Conservation (phyloP, 2,329 filamentous ascomycete genomes). For the Phoma sp. region DNA sequence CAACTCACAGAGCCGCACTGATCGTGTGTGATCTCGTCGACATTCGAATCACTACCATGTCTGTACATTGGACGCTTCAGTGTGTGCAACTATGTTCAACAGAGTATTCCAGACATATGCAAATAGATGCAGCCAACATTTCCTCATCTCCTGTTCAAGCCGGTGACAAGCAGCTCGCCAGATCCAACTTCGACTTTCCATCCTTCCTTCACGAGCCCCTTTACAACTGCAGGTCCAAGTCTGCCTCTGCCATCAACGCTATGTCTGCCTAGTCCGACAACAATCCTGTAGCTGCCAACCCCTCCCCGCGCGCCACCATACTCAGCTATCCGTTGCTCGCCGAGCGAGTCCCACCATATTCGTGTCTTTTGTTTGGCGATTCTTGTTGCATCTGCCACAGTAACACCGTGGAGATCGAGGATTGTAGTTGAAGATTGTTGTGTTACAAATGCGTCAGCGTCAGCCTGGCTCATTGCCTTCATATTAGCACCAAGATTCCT, state of each 20-base stretch:
- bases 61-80: not conserved
- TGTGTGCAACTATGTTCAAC: not conserved
- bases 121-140: not conserved
- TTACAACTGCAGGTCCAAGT: constrained; percentile 80
- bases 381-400: constrained; percentile 78
- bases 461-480: constrained; percentile 65
- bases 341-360: constrained; percentile 77
- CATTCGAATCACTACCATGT: too few relatives aligned
- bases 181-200: constrained; percentile 80
- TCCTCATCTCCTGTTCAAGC: constrained; percentile 50
- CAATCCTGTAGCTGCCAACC: constrained; percentile 68
- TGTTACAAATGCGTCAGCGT: constrained; percentile 74
- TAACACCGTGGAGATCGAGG: constrained; percentile 84
- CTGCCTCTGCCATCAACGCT: constrained; percentile 76
- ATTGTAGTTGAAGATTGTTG: constrained; percentile 70
- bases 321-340: constrained; percentile 64
- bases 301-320: constrained; percentile 52
- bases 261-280: constrained; percentile 83
- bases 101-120: constrained; percentile 5
- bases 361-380: constrained; percentile 73
- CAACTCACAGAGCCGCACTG: constrained; percentile 2
- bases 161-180: constrained; percentile 74
- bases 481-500: constrained; percentile 67
- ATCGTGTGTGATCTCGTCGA: not conserved
- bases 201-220: constrained; percentile 75